Base-by-base conservation (phyloP, 495 filamentous ascomycete genomes). In the Jackrogersella minutella region DNA sequence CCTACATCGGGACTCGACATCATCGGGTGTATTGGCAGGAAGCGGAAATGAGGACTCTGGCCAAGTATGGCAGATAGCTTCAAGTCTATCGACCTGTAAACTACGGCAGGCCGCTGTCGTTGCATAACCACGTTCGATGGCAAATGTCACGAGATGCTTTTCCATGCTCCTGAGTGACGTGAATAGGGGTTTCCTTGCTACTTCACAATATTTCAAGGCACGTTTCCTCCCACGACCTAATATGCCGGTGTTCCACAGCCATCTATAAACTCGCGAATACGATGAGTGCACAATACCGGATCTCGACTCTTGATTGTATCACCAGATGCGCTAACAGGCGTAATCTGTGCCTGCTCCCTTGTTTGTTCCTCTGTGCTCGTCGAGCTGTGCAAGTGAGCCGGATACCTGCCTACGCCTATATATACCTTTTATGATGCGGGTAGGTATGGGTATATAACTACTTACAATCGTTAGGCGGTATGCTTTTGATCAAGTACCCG, bases 321-420 rank as follows among this genome's bases (percentile, higher is more conserved):
- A 68, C 64, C 7, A 46, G 46, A 40, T 58, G 30, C 37, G 58
- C 53, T 50, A 53, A 5, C 19, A 47, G 19, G 58, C 36, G 51
- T 57, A 49, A 56, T 57, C 49, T 61, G 44, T 67, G 41, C 16
- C 37, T 37, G 57, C 24, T 44, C 39, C 52, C 39, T 39, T 19
- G 13, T 31, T 37, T 60, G 11, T 39, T 19, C 39, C 41, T 30
- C 2, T 19, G 47, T 59, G 49, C 6, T 9, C 17, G 54, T 11
- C 11, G 13, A 14, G 17, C 2, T 31, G 24, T 14, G 30, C 46
- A 19, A 2, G 49, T 14, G 21, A 28, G 5, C 0, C 39, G 47
- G 55, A 33, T 61, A 19, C 41, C 36, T 34, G 30, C 37, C 28
- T 58, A 22, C 37, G n/a, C n/a, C n/a, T n/a, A n/a, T n/a, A n/a